These are phyloP conservation scores for Aspergillus sparsus DNA, from an alignment of 495 filamentous ascomycete species.

Conservation along the genomic window DNA sequence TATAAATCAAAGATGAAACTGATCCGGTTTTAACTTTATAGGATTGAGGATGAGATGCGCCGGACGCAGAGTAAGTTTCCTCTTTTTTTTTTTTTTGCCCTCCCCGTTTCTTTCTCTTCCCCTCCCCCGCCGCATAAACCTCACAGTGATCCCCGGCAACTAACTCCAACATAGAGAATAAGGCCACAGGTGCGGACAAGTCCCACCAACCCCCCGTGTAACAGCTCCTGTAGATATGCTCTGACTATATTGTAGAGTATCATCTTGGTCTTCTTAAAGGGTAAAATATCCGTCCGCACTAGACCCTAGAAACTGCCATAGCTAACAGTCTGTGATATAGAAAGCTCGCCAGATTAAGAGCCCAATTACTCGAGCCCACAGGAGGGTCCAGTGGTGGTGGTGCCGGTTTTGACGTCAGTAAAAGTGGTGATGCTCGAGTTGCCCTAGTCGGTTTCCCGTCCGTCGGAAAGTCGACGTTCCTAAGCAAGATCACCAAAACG, in stretches of 20 bases:
- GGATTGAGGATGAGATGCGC: slow-evolving; percentile 99
- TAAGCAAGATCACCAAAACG: slow-evolving; percentile 99
- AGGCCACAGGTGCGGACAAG: slow-evolving; percentile 80
- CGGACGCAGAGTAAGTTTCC: slow-evolving; percentile 83
- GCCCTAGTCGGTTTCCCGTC: slow-evolving; percentile 97
- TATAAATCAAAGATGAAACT: slow-evolving; percentile 5
- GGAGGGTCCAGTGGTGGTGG: slow-evolving; percentile 76
- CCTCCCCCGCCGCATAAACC: neutral
- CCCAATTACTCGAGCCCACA: slow-evolving; percentile 90
- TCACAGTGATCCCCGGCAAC: slow-evolving; percentile 29
- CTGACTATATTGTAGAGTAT: slow-evolving; percentile 67
- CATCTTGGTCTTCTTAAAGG: slow-evolving; percentile 98
- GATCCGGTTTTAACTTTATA: slow-evolving; percentile 38
- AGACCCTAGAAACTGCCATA: neutral
- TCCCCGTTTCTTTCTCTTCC: neutral
- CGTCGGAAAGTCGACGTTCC: slow-evolving; percentile 97
- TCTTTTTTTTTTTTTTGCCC: neutral
- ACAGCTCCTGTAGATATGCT: slow-evolving; percentile 4
- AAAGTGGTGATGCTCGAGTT: slow-evolving; percentile 95
- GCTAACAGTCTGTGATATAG: slow-evolving; percentile 14
- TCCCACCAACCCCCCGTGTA: neutral
- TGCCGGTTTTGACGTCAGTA: slow-evolving; percentile 93
- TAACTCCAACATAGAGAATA: slow-evolving; percentile 76
- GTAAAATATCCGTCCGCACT: slow-evolving; percentile 44
- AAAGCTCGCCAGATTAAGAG: slow-evolving; percentile 93